These are phyloP conservation scores for Fraxinus platypoda DNA, from an alignment of 305 asterid species.

Conservation along the genomic window DNA sequence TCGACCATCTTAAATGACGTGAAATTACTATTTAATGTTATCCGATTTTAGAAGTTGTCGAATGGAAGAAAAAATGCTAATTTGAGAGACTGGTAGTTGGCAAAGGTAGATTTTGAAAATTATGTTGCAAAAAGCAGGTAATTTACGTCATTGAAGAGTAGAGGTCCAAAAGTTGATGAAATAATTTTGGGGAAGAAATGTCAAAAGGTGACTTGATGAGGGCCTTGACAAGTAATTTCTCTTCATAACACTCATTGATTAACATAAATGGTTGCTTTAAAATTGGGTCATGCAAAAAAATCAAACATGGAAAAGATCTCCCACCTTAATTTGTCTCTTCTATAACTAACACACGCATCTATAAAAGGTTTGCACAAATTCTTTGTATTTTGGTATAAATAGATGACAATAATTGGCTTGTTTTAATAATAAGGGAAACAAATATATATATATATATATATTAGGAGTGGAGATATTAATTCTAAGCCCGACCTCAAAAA, in stretches of 20 bases:
- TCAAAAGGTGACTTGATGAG: conserved; percentile 19
- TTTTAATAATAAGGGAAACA: no score
- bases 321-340: conserved; percentile 37
- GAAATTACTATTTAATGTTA: neutral
- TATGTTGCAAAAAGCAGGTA: neutral
- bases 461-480: no score
- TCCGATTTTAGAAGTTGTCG: no score
- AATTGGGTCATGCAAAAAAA: conserved; percentile 12
- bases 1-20: neutral
- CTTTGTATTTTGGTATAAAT: neutral
- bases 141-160: neutral
- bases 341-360: neutral
- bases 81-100: neutral
- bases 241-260: conserved; percentile 11
- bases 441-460: no score
- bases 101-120: neutral
- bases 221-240: conserved; percentile 6
- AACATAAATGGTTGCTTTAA: conserved; percentile 22
- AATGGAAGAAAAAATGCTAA: no score
- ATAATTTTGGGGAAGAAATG: neutral
- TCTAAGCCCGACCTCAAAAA: no score
- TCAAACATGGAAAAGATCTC: conserved; percentile 10
- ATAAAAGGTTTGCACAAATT: neutral
- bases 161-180: neutral
- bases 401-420: neutral